Evolutionary conservation across 1,284 basidiomycete genomes (phyloP).

Genomic region (Leucoagaricus sp.): DNA sequence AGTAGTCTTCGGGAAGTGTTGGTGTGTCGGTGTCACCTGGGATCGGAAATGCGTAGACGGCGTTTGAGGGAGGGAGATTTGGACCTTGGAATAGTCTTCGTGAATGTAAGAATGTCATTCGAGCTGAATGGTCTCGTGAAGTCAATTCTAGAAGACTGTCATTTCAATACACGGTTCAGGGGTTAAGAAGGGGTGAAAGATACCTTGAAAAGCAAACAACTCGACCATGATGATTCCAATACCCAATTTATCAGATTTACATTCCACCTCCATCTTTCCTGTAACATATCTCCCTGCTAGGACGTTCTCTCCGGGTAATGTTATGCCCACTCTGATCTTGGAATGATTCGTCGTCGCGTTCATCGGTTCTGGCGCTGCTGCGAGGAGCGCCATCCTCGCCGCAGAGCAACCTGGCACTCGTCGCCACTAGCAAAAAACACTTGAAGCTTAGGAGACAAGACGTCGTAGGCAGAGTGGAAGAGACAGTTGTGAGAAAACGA

Average conservation of each 20-base stretch:
- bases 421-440: background rate
- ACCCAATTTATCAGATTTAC: slow-evolving; percentile 70
- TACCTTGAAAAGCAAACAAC: slow-evolving; percentile 72
- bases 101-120: slow-evolving; percentile 69
- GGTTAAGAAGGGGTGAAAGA: slow-evolving; percentile 17
- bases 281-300: slow-evolving; percentile 64
- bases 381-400: slow-evolving; percentile 17
- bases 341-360: slow-evolving; percentile 73
- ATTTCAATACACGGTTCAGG: background rate
- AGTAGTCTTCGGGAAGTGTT: slow-evolving; percentile 60
- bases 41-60: slow-evolving; percentile 35
- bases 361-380: slow-evolving; percentile 60
- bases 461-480: too few species aligned
- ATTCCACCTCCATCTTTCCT: slow-evolving; percentile 78
- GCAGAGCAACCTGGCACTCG: background rate
- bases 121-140: slow-evolving; percentile 75
- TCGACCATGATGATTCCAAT: slow-evolving; percentile 75
- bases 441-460: background rate
- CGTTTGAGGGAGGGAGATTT: slow-evolving; percentile 78
- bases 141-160: slow-evolving; percentile 56
- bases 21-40: slow-evolving; percentile 59
- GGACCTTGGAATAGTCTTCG: slow-evolving; percentile 75
- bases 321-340: slow-evolving; percentile 68
- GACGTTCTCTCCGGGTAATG: slow-evolving; percentile 52
- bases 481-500: background rate